Evolutionary conservation across 257 asterid species (phyloP).

Genomic region (Gynochthodes officinalis): DNA sequence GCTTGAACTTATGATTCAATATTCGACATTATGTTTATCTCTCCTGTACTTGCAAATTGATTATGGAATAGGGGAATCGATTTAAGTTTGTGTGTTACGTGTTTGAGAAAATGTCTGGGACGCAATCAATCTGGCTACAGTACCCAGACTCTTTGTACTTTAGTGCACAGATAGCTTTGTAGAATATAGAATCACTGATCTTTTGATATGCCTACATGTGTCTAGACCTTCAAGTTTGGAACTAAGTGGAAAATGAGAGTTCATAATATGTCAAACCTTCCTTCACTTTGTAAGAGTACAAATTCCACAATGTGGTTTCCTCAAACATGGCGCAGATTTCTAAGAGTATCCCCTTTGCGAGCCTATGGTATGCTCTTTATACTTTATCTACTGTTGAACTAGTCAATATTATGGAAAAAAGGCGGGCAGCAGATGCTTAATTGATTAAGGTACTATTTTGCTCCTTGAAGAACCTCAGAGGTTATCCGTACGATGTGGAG

Average conservation of each 20-base stretch:
- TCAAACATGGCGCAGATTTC: slow-evolving; percentile 30
- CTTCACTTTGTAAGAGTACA: slow-evolving; percentile 21
- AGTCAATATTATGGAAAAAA: background rate
- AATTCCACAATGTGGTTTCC: slow-evolving; percentile 22
- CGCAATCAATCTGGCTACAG: background rate
- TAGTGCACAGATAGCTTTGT: background rate
- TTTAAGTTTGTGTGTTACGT: background rate
- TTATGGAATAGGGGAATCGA: background rate
- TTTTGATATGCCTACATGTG: background rate
- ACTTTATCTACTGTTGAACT: background rate
- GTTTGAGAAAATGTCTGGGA: slow-evolving; percentile 12
- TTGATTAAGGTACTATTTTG: slow-evolving; percentile 10
- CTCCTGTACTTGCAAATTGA: background rate
- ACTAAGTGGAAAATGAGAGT: slow-evolving; percentile 35
- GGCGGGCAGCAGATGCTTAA: background rate
- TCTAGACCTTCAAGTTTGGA: background rate
- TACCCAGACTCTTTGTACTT: background rate
- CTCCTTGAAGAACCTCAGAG: slow-evolving; percentile 44
- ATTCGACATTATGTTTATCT: background rate
- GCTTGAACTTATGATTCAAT: background rate
- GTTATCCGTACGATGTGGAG: slow-evolving; percentile 52
- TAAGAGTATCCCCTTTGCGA: slow-evolving; percentile 28
- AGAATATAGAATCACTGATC: background rate
- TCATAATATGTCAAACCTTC: slow-evolving; percentile 23
- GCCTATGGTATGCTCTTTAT: slow-evolving; percentile 32